Conservation (phyloP, 2,329 filamentous ascomycete genomes). For the Alternaria brassicicola region DNA sequence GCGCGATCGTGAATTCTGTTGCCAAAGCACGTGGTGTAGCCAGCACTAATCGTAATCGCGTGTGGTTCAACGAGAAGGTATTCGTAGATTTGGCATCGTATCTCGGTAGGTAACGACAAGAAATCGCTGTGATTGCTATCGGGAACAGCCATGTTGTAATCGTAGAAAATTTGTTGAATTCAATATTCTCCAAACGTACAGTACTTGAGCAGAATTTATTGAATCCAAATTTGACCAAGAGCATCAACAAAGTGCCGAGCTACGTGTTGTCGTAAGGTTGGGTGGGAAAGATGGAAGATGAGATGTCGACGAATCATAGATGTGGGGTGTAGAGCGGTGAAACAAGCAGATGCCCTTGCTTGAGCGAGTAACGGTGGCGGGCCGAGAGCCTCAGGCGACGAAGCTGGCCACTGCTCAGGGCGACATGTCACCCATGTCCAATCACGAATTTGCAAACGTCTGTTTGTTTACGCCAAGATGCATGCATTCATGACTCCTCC, state of each 20-base stretch:
- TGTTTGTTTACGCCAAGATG: slow-evolving; percentile 15
- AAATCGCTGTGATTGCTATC: slow-evolving; percentile 20
- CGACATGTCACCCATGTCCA: slow-evolving; percentile 7
- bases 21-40: slow-evolving; percentile 39
- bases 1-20: slow-evolving; percentile 35
- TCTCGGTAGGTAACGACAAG: slow-evolving; percentile 46
- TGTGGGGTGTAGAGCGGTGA: slow-evolving; percentile 19
- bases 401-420: slow-evolving; percentile 6
- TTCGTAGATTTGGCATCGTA: slow-evolving; percentile 52
- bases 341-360: slow-evolving; percentile 18
- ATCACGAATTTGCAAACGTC: slow-evolving; percentile 10
- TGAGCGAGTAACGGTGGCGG: slow-evolving; percentile 21
- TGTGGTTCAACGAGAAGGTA: slow-evolving; percentile 46
- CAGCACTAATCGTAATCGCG: slow-evolving; percentile 49
- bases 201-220: slow-evolving; percentile 4
- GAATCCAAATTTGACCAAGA: background rate
- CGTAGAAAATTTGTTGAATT: background rate
- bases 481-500: slow-evolving; percentile 3
- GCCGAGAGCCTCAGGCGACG: slow-evolving; percentile 20
- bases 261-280: slow-evolving; percentile 13
- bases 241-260: background rate
- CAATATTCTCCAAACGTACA: background rate
- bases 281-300: background rate
- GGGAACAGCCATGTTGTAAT: background rate
- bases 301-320: slow-evolving; percentile 19